Conservation (phyloP, 305 asterid genomes). For the Plantago rigida region DNA sequence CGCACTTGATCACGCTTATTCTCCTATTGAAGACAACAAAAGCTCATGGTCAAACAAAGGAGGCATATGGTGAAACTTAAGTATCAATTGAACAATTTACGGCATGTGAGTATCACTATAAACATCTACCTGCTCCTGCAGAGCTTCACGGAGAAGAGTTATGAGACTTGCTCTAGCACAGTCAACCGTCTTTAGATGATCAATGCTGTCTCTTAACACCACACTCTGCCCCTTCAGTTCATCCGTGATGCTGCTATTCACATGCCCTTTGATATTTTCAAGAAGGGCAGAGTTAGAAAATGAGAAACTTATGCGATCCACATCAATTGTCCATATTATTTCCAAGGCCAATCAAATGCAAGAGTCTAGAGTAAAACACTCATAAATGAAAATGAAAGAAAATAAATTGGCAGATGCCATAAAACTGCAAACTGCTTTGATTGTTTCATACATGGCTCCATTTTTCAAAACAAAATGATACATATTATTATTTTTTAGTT, state of each 20-base stretch:
- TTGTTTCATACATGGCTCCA: too few species aligned
- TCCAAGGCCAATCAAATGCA: background rate
- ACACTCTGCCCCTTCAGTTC: constrained; percentile 69
- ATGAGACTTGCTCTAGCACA: constrained; percentile 66
- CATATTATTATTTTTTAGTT: too few species aligned
- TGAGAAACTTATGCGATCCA: constrained; percentile 9
- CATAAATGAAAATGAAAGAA: too few species aligned
- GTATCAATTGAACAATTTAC: constrained; percentile 1
- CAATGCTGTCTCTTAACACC: constrained; percentile 60
- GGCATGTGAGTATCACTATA: constrained; percentile 5
- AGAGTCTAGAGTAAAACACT: too few species aligned
- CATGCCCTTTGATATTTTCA: constrained; percentile 29
- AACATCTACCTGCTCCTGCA: constrained; percentile 68
- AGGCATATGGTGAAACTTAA: constrained; percentile 9
- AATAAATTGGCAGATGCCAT: too few species aligned
- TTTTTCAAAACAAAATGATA: too few species aligned
- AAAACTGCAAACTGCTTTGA: too few species aligned
- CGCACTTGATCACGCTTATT: constrained; percentile 74
- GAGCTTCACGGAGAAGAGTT: constrained; percentile 63
- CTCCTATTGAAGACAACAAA: constrained; percentile 38
- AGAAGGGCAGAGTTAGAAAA: background rate
- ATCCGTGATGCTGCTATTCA: constrained; percentile 36
- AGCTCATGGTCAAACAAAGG: constrained; percentile 22
- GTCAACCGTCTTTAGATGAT: constrained; percentile 53
- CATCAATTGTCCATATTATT: constrained; percentile 6